phyloP scores from a whole-genome alignment of 805 yeast genomes.

The Metschnikowia cerradonensis region DNA sequence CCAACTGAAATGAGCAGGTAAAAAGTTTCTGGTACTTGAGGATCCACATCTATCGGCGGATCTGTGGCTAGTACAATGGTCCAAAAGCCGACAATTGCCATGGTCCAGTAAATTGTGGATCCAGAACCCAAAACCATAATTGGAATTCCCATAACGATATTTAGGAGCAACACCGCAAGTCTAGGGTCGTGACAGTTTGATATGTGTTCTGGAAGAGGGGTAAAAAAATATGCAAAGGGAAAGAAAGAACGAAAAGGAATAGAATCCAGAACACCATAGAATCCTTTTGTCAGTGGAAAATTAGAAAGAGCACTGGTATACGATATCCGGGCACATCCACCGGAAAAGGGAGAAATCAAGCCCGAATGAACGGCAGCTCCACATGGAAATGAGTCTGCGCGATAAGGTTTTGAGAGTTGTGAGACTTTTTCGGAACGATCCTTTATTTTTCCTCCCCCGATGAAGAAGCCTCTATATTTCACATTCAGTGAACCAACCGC shows the following conservation, averaged over 20 bases:
- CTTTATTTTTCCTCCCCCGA: constrained; percentile 65
- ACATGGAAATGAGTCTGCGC: constrained; percentile 88
- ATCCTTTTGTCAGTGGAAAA: constrained; percentile 49
- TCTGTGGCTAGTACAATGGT: constrained; percentile 71
- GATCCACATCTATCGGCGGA: constrained; percentile 65
- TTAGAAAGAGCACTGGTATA: constrained; percentile 49
- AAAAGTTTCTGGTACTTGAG: constrained; percentile 47
- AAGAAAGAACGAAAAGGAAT: constrained; percentile 66
- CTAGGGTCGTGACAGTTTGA: constrained; percentile 71
- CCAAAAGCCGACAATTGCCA: constrained; percentile 73
- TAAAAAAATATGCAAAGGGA: constrained; percentile 68
- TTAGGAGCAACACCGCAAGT: constrained; percentile 49
- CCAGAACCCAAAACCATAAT: constrained; percentile 51
- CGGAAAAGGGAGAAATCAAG: constrained; percentile 61
- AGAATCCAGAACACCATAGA: constrained; percentile 49
- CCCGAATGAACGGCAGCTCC: constrained; percentile 91
- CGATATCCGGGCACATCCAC: constrained; percentile 71
- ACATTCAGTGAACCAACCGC: constrained; percentile 68
- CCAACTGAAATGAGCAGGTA: constrained; percentile 67
- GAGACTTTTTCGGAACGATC: constrained; percentile 11
- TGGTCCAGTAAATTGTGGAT: constrained; percentile 50
- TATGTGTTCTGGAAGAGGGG: constrained; percentile 27
- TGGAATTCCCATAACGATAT: constrained; percentile 60
- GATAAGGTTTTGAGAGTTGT: constrained; percentile 54
- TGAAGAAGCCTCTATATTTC: constrained; percentile 66